Percentiles rank a stretch among this genome's conserved stretches.
Evolutionary conservation across 108 stramenopile species (phyloP).

Genomic region (Stephanodiscus minutulus): DNA sequence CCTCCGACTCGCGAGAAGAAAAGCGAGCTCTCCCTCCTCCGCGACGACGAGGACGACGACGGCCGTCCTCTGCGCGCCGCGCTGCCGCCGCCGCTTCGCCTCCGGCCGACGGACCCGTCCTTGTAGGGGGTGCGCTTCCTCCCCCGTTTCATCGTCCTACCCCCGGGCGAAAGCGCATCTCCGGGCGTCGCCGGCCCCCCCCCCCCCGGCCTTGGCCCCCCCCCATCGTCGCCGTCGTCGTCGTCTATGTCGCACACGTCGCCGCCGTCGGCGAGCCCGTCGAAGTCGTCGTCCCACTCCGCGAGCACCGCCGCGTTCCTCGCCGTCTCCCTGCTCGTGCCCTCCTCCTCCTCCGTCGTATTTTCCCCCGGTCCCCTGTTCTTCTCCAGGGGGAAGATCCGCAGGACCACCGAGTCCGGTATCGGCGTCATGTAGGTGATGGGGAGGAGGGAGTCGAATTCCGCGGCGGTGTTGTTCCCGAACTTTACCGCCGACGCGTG

Average conservation of each 20-base stretch:
- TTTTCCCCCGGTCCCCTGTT: slow-evolving; percentile 11
- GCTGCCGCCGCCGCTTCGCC: slow-evolving; percentile 1
- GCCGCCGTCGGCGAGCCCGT: slow-evolving; percentile 16
- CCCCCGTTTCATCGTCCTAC: slow-evolving; percentile 14
- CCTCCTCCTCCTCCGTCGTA: slow-evolving; percentile 6
- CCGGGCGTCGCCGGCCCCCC: neutral
- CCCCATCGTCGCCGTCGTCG: slow-evolving; percentile 1
- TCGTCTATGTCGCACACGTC: slow-evolving; percentile 12
- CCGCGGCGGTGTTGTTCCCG: slow-evolving; percentile 42
- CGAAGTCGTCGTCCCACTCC: slow-evolving; percentile 51
- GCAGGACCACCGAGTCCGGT: slow-evolving; percentile 25
- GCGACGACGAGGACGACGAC: slow-evolving; percentile 1
- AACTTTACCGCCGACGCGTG: slow-evolving; percentile 44
- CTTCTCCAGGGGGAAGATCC: slow-evolving; percentile 35
- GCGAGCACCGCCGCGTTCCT: slow-evolving; percentile 42
- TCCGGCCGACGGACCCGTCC: neutral
- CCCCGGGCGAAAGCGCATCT: neutral
- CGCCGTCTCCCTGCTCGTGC: slow-evolving; percentile 28
- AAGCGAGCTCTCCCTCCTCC: slow-evolving; percentile 34
- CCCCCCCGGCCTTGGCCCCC: too few species aligned
- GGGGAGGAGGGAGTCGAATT: slow-evolving; percentile 39
- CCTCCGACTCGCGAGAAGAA: slow-evolving; percentile 19
- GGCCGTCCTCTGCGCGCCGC: slow-evolving; percentile 13
- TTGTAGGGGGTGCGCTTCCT: slow-evolving; percentile 44
- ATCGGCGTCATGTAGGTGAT: slow-evolving; percentile 49